Conservation (phyloP, 2,329 filamentous ascomycete genomes). For the Aspergillus cejpii region DNA sequence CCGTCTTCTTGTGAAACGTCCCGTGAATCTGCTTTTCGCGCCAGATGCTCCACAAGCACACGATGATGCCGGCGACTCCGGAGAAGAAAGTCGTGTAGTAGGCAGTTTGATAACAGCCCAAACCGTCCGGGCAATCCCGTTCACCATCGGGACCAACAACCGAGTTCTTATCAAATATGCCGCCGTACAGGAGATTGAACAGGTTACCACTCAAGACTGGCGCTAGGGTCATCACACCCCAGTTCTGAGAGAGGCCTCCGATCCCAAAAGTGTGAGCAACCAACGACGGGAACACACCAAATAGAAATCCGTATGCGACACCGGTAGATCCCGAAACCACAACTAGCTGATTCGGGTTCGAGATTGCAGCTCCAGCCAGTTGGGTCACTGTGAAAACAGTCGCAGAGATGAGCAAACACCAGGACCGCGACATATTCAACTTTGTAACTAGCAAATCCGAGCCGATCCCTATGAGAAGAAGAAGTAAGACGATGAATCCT, state of each 20-base stretch:
- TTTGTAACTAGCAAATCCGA: constrained; percentile 84
- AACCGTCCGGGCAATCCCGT: constrained; percentile 66
- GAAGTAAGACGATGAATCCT: constrained; percentile 7
- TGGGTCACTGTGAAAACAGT: constrained; percentile 74
- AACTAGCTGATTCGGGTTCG: constrained; percentile 68
- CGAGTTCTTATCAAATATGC: constrained; percentile 74
- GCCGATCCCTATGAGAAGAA: constrained; percentile 58
- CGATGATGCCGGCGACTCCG: constrained; percentile 60
- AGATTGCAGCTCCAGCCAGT: constrained; percentile 64
- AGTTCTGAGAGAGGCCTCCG: constrained; percentile 83
- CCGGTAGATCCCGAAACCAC: constrained; percentile 78
- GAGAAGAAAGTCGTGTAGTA: constrained; percentile 72
- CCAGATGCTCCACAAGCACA: constrained; percentile 55
- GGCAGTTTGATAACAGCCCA: constrained; percentile 72
- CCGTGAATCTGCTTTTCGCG: constrained; percentile 33
- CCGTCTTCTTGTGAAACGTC: constrained; percentile 22
- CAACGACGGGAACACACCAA: constrained; percentile 87
- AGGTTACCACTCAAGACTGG: constrained; percentile 83
- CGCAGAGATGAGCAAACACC: constrained; percentile 78
- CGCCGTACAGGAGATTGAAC: constrained; percentile 87
- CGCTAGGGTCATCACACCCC: constrained; percentile 88
- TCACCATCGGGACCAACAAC: constrained; percentile 61
- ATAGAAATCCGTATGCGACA: constrained; percentile 84
- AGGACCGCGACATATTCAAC: constrained; percentile 73
- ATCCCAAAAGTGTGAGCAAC: constrained; percentile 88